These are phyloP conservation scores for Pseudogymnoascus sp. DNA, from an alignment of 2,329 filamentous ascomycete species.

Conservation along the genomic window DNA sequence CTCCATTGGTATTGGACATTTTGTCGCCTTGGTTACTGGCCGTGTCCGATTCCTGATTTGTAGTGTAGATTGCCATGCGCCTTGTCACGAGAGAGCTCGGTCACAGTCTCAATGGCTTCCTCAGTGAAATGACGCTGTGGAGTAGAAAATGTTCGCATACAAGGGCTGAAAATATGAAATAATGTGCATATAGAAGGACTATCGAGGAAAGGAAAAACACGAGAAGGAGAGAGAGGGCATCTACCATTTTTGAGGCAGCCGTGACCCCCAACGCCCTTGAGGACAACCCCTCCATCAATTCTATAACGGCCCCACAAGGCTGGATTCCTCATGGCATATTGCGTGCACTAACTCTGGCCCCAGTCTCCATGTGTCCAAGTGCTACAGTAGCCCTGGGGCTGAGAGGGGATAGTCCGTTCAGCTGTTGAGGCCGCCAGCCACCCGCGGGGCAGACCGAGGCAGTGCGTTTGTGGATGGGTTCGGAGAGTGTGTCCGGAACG, in stretches of 20 bases:
- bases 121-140: neutral
- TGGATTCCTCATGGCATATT: neutral
- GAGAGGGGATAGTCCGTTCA: neutral
- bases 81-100: neutral
- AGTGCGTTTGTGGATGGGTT: neutral
- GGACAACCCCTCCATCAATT: neutral
- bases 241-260: slow-evolving; percentile 4
- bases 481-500: neutral
- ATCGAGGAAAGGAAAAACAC: neutral
- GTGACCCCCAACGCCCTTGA: neutral
- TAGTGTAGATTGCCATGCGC: neutral
- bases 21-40: neutral
- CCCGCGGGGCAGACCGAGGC: neutral
- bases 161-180: neutral
- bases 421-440: neutral
- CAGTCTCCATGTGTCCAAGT: slow-evolving; percentile 1
- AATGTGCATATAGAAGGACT: neutral
- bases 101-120: neutral
- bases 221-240: neutral
- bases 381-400: neutral
- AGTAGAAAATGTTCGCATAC: neutral
- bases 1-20: neutral
- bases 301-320: slow-evolving; percentile 1
- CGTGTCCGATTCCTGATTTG: neutral
- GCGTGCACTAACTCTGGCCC: neutral